A percentile compares a stretch with the other conserved stretches of the same genome.
Evolutionary conservation across 441 rosid genomes (phyloP).

Genomic region (Euphorbia celastroides): DNA sequence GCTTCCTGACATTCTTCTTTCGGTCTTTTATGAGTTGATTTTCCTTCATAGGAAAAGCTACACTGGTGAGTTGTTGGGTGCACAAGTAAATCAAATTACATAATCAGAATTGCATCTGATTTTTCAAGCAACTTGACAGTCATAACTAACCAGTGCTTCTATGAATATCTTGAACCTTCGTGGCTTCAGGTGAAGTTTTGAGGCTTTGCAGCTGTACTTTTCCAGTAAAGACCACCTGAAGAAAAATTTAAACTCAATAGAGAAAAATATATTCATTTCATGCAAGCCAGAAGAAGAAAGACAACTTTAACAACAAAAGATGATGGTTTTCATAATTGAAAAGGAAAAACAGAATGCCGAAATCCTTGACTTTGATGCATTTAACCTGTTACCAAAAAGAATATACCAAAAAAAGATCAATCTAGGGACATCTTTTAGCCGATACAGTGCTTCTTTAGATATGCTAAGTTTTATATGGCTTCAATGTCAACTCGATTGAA

Average conservation of each 20-base stretch:
- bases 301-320: not conserved
- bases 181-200: slow-evolving; percentile 97
- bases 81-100: not conserved
- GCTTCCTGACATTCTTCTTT: slow-evolving; percentile 71
- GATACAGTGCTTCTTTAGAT: not conserved
- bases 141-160: slow-evolving; percentile 88
- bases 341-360: not conserved
- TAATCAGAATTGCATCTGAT: not conserved
- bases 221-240: slow-evolving; percentile 98
- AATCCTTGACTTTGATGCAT: not conserved
- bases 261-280: not conserved
- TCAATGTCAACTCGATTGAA: no score
- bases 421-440: not conserved
- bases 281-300: not conserved
- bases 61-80: slow-evolving; percentile 24
- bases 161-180: slow-evolving; percentile 88
- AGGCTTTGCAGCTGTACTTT: slow-evolving; percentile 97
- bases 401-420: not conserved
- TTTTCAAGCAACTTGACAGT: slow-evolving; percentile 12
- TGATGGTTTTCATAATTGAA: not conserved
- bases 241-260: slow-evolving; percentile 8
- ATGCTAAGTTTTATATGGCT: not conserved
- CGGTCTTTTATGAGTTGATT: slow-evolving; percentile 93
- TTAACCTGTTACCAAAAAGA: no score
- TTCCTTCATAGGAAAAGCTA: slow-evolving; percentile 54